phyloP scores from a whole-genome alignment of 352 stramenopile genomes.

The Phytophthora multivora region DNA sequence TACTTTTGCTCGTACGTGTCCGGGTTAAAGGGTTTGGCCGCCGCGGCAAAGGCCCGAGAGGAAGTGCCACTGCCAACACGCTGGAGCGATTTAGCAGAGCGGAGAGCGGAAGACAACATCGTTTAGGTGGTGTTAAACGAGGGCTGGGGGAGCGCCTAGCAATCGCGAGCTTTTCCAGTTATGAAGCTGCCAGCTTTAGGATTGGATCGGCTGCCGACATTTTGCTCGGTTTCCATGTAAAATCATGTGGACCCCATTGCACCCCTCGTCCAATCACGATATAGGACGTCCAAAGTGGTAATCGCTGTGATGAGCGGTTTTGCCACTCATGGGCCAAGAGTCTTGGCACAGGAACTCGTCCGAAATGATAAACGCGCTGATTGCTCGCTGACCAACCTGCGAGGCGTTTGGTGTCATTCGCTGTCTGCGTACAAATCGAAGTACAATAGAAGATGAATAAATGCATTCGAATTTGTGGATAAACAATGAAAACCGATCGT shows the following conservation, averaged over 20 bases:
- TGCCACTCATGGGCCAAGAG: no score
- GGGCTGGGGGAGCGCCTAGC: not conserved
- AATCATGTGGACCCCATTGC: constrained; percentile 25
- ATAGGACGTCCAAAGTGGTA: constrained; percentile 25
- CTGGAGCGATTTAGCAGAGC: constrained; percentile 23
- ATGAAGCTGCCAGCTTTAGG: constrained; percentile 3
- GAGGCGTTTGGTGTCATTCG: no score
- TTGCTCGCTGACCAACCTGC: not conserved
- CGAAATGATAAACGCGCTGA: not conserved
- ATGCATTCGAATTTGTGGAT: no score
- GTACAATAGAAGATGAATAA: no score
- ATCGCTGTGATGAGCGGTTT: constrained; percentile 22
- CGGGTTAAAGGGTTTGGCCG: constrained; percentile 43
- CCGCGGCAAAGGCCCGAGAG: constrained; percentile 34
- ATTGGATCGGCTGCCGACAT: not conserved
- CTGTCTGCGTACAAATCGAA: no score
- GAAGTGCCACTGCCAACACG: constrained; percentile 10
- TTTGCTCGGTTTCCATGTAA: not conserved
- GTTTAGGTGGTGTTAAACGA: constrained; percentile 8
- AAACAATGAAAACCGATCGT: no score
- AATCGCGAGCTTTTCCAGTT: constrained; percentile 18
- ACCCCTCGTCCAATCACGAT: constrained; percentile 29
- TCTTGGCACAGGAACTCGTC: not conserved
- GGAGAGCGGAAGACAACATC: constrained; percentile 26
- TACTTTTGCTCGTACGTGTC: constrained; percentile 84